Percentiles rank a stretch among this genome's conserved stretches.
These are phyloP conservation scores for Yamadazyma trypodendri DNA, from an alignment of 1,139 yeast species.

Conservation along the genomic window DNA sequence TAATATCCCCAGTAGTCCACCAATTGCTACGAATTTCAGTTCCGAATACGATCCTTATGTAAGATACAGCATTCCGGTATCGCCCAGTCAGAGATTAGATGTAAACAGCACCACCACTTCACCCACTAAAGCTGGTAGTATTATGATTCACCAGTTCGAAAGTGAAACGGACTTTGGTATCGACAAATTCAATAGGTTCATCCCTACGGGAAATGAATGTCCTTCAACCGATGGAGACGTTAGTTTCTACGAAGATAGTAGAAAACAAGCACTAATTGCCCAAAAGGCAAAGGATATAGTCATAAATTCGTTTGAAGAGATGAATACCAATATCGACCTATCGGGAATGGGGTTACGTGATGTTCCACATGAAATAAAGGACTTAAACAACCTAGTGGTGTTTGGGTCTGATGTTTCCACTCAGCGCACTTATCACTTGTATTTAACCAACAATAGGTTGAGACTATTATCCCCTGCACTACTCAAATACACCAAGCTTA, in stretches of 20 bases:
- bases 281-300: constrained; percentile 33
- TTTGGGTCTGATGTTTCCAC: constrained; percentile 26
- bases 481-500: constrained; percentile 41
- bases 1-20: constrained; percentile 17
- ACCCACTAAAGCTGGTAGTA: constrained; percentile 4
- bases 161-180: constrained; percentile 51
- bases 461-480: constrained; percentile 35
- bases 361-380: constrained; percentile 45
- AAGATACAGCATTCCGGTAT: constrained; percentile 14
- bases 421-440: constrained; percentile 34
- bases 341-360: constrained; percentile 39
- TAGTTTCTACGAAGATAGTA: constrained; percentile 13
- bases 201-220: constrained; percentile 25
- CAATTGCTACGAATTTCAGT: constrained; percentile 11
- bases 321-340: constrained; percentile 32
- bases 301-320: constrained; percentile 41
- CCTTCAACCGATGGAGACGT: constrained; percentile 32
- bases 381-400: constrained; percentile 42
- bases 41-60: constrained; percentile 15
- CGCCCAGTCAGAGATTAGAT: constrained; percentile 15
- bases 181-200: constrained; percentile 43
- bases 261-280: constrained; percentile 14
- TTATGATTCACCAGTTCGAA: constrained; percentile 20
- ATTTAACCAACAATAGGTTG: constrained; percentile 37
- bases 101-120: constrained; percentile 10